A percentile compares a stretch with the other conserved stretches of the same genome.
These are phyloP conservation scores for Citrus sinensis DNA, from an alignment of 345 rosid genomes.

Conservation along the genomic window DVS_A1.0 CM039164.1:2268001-2268500, in stretches of 20 bases:
- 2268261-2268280: constrained; percentile 84
- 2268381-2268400: constrained; percentile 69
- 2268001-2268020: constrained; percentile 67
- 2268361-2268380: constrained; percentile 85
- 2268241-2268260: constrained; percentile 95
- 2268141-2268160: background rate
- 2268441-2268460: constrained; percentile 4
- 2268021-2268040: constrained; percentile 91
- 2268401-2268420: background rate
- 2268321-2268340: constrained; percentile 84
- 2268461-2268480: background rate
- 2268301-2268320: constrained; percentile 69
- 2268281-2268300: constrained; percentile 94
- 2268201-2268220: constrained; percentile 74
- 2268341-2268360: constrained; percentile 89
- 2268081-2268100: background rate
- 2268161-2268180: constrained; percentile 19
- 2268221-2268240: constrained; percentile 73
- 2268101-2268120: background rate
- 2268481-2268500: constrained; percentile 35
- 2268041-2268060: constrained; percentile 73
- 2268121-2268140: background rate
- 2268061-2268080: background rate
- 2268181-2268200: constrained; percentile 77
- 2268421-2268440: background rate